Evolutionary conservation across 768 basidiomycete species (phyloP).

Genomic region (Podaxis rugospora): DNA sequence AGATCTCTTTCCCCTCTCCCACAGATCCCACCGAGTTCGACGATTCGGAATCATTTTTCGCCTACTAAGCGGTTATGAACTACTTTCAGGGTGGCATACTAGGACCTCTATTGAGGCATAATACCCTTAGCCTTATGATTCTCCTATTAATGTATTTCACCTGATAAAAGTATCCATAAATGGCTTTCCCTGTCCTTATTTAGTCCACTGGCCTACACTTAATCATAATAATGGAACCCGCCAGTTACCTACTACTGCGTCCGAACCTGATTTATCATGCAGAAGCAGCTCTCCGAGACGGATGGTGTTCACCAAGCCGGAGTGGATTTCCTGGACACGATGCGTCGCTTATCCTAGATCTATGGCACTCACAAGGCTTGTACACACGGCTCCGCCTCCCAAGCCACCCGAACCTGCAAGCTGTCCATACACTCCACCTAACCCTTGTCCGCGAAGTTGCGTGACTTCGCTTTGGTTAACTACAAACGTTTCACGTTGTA

Average conservation of each 20-base stretch:
- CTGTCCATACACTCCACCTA: neutral
- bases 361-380: neutral
- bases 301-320: neutral
- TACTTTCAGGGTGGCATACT: neutral
- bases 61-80: constrained; percentile 5
- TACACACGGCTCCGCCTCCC: neutral
- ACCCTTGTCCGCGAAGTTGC: neutral
- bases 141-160: constrained; percentile 2
- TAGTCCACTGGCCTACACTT: constrained; percentile 2
- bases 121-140: constrained; percentile 2
- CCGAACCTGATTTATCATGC: neutral
- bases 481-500: constrained; percentile 1
- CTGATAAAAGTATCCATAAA: constrained; percentile 8
- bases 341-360: neutral
- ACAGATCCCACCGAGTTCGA: constrained; percentile 9
- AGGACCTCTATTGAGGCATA: neutral
- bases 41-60: constrained; percentile 7
- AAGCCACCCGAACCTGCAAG: neutral
- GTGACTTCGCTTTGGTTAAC: neutral
- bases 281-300: constrained; percentile 2
- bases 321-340: neutral
- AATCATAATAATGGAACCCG: constrained; percentile 6
- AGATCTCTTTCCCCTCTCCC: constrained; percentile 7
- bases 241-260: neutral
- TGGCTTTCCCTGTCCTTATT: neutral